phyloP scores from a whole-genome alignment of 1,284 basidiomycete species.

The Cutaneotrichosporon sp. region DNA sequence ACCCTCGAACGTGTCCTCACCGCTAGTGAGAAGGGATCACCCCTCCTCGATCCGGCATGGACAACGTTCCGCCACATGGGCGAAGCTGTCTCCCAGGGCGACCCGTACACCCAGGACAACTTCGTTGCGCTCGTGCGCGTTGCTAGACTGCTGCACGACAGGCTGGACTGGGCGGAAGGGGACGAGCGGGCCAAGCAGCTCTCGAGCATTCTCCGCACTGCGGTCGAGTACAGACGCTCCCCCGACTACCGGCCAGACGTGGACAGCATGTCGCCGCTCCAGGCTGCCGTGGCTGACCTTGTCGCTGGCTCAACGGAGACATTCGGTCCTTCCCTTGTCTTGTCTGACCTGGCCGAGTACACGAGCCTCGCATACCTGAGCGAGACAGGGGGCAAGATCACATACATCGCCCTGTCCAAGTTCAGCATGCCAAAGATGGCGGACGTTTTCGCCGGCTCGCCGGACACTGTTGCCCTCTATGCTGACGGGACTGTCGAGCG shows the following conservation, averaged over 20 bases:
- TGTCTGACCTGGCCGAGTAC: slow-evolving; percentile 79
- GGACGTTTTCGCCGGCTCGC: slow-evolving; percentile 54
- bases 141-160: slow-evolving; percentile 27
- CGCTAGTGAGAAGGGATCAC: slow-evolving; percentile 43
- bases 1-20: slow-evolving; percentile 73
- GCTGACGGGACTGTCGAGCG: slow-evolving; percentile 75
- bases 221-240: slow-evolving; percentile 74
- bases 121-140: slow-evolving; percentile 57
- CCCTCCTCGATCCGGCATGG: slow-evolving; percentile 59
- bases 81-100: slow-evolving; percentile 48
- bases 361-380: slow-evolving; percentile 76
- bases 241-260: slow-evolving; percentile 83
- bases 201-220: slow-evolving; percentile 71
- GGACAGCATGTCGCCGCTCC: slow-evolving; percentile 75
- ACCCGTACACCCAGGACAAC: slow-evolving; percentile 78
- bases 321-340: slow-evolving; percentile 64
- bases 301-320: slow-evolving; percentile 56
- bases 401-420: slow-evolving; percentile 82
- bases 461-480: slow-evolving; percentile 56
- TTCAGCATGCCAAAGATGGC: slow-evolving; percentile 77
- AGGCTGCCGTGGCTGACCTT: slow-evolving; percentile 65
- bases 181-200: slow-evolving; percentile 64
- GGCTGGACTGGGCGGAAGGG: slow-evolving; percentile 18
- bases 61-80: slow-evolving; percentile 65
- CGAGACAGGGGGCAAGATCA: slow-evolving; percentile 64